A percentile compares a stretch with the other conserved stretches of the same genome.
Evolutionary conservation across 1,139 yeast genomes (phyloP).

Genomic region (Taphrina flavorubra): DNA sequence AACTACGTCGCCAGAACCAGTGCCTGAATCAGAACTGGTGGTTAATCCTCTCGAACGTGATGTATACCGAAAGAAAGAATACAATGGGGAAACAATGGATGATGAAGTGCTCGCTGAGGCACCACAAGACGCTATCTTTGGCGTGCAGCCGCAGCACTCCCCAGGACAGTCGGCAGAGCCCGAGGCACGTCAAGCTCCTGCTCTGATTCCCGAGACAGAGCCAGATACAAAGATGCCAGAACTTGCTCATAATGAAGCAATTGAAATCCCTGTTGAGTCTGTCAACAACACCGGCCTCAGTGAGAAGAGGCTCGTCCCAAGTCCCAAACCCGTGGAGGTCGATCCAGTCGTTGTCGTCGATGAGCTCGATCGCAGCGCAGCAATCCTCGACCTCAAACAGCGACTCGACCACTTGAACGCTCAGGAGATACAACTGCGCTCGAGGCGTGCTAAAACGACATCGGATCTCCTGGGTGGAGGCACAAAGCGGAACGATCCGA

Average conservation of each 20-base stretch:
- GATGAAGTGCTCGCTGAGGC: neutral
- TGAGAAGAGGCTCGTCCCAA: neutral
- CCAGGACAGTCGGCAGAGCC: neutral
- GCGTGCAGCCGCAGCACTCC: neutral
- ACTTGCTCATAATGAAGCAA: neutral
- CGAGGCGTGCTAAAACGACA: constrained; percentile 10
- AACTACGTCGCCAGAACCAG: neutral
- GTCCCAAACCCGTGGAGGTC: neutral
- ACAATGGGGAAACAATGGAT: neutral
- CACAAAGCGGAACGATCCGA: neutral
- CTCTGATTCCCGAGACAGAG: neutral
- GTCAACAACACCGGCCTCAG: neutral
- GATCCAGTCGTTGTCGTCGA: neutral
- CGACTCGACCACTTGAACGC: neutral
- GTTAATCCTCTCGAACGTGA: neutral
- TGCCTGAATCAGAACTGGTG: neutral
- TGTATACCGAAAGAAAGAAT: neutral
- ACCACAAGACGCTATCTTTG: neutral
- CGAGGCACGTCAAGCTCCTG: neutral
- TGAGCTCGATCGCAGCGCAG: neutral
- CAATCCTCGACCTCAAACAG: neutral
- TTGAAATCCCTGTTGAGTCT: neutral
- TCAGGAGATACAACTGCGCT: neutral
- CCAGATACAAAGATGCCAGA: neutral
- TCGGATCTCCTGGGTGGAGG: neutral